Evolutionary conservation across 306 rosid genomes (phyloP).

Genomic region (Dalbergia cochinchinensis): DNA sequence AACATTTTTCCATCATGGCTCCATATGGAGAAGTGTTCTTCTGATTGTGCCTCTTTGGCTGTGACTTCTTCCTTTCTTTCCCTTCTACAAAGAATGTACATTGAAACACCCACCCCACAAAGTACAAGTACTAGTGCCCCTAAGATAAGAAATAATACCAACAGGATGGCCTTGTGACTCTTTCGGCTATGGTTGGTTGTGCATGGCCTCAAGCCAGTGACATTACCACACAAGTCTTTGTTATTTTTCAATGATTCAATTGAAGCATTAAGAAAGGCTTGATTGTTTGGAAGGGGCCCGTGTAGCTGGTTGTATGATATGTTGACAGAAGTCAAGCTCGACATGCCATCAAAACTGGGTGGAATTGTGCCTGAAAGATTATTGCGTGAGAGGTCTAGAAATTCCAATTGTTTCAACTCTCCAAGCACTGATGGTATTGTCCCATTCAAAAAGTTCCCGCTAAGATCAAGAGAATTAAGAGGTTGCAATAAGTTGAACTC

Average conservation of each 20-base stretch:
- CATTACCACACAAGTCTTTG: conserved; percentile 44
- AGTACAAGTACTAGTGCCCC: conserved; percentile 1
- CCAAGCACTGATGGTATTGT: conserved; percentile 50
- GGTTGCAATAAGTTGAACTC: neutral
- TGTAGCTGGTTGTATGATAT: conserved; percentile 47
- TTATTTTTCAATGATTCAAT: conserved; percentile 24
- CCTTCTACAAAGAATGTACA: neutral
- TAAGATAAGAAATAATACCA: neutral
- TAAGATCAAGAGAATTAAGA: conserved; percentile 50
- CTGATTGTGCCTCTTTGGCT: neutral
- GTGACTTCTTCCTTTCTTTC: neutral
- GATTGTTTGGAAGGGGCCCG: conserved; percentile 33
- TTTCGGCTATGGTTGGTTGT: neutral
- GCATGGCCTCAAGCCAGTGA: neutral
- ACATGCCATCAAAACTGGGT: conserved; percentile 34
- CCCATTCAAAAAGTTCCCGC: conserved; percentile 28
- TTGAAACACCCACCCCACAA: neutral
- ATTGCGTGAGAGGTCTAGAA: conserved; percentile 51
- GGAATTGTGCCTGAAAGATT: conserved; percentile 49
- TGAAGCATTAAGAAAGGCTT: conserved; percentile 39
- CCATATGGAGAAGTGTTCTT: conserved; percentile 20
- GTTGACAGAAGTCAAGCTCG: conserved; percentile 45
- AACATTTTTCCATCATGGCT: conserved; percentile 34
- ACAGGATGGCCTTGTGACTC: neutral
- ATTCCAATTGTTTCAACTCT: conserved; percentile 11